Evolutionary conservation across 257 asterid genomes (phyloP), one percentile per base, ranked within the genome.

Genomic region (Voacanga thouarsii): DNA sequence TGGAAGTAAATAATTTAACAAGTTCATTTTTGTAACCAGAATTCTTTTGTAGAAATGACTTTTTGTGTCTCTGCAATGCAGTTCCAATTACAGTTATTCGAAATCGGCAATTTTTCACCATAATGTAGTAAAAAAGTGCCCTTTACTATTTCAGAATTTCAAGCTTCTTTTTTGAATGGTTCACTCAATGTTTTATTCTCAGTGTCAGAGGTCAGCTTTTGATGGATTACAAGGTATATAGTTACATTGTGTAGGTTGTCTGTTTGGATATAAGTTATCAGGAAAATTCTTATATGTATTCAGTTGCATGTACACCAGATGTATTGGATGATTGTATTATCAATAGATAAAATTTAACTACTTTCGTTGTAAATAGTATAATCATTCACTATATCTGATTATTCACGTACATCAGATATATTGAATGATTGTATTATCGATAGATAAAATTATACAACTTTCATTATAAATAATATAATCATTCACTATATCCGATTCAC

Each of bases 1-100:
- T 95, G 99, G 99, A 95, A 95, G 86, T 95, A 91, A 89, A 71
- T 30, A 75, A 44, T 18, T 53, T 10, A 9, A 39, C 18, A 19
- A 68, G 18, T 41, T 68, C 51, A 18, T 41, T 41, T 64, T 23
- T 39, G 24, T 18, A 6, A 37, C 23, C 24, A 16, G n/a, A 14
- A 30, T 64, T 15, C 47, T 19, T 57, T 41, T 67, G 53, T 68
- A 68, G 73, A 68, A 68, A 41, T 68, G 21, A 8, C 18, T 41
- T 39, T 0, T 41, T 53, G 10, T 68, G 51, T 68, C 50, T 41
- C 53, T 21, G 33, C n/a, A 68, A 41, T 9, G 51, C 6, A 28
- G 8, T 67, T 41, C 10, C 71, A 66, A 10, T 59, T n/a, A 59
- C 24, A n/a, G 3, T 33, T 30, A 19, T 7, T 18, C 14, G 24